phyloP scores from a whole-genome alignment of 2,329 filamentous ascomycete genomes.

The Beauveria bassiana region DNA sequence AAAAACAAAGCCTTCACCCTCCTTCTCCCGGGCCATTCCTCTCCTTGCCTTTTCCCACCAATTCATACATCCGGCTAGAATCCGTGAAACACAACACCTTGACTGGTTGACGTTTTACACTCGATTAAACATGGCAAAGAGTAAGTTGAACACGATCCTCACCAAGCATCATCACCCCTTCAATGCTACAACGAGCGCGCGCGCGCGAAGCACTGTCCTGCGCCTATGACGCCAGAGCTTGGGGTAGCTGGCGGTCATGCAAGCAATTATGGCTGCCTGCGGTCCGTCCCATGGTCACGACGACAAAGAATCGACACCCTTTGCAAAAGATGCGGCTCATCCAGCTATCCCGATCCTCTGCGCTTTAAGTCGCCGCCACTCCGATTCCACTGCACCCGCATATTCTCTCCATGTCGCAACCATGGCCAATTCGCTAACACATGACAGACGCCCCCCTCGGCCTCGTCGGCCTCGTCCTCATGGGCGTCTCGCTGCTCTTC shows the following conservation, averaged over 20 bases:
- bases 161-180: not conserved
- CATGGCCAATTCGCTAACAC: not conserved
- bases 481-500: constrained; percentile 43
- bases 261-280: too few relatives aligned
- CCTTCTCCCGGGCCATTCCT: not conserved
- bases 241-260: not conserved
- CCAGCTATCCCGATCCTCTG: not conserved
- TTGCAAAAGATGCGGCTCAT: not conserved
- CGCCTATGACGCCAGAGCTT: not conserved
- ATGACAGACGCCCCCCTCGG: constrained; percentile 33
- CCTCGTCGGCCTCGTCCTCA: constrained; percentile 38
- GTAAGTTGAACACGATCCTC: not conserved
- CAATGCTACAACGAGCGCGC: not conserved
- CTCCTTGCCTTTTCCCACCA: not conserved
- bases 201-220: not conserved
- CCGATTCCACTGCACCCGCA: too few relatives aligned
- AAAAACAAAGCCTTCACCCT: constrained; percentile 9
- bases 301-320: not conserved
- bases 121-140: constrained; percentile 9
- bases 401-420: not conserved
- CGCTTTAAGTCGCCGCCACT: not conserved
- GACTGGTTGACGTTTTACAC: not conserved
- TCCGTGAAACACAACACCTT: not conserved
- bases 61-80: not conserved
- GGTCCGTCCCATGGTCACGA: not conserved